Base-by-base conservation (phyloP, 2,329 filamentous ascomycete genomes). In the Leptodontidium sp. region DNA sequence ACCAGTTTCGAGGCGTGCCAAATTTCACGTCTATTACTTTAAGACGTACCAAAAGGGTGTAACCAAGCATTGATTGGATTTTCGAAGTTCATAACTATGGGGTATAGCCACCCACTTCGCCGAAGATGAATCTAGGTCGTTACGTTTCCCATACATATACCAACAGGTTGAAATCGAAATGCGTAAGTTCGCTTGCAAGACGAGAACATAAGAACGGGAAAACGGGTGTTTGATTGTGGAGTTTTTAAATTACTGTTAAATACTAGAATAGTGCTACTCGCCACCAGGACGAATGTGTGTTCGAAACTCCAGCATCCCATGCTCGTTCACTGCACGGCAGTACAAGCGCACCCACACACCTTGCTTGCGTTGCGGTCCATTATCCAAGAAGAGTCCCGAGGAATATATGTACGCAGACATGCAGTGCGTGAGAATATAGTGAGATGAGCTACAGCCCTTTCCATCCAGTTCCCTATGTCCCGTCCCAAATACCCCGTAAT, bases 391-490 rank as follows among this genome's bases (percentile, higher is more conserved):
- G 9, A 29, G 47, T 15, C 26, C 45, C 45, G 8, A 59, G 35
- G n/a, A 43, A 62, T 29, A 32, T 9, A 45, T 50, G 50, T 53
- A 47, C 11, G 47, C n/a, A 24, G 1, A 38, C 29, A 68, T 61
- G 66, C 52, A 68, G 63, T 63, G 68, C 62, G 61, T 71, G 68
- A 69, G 73, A 71, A 76, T 74, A 73, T 73, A 76, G 75, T 76
- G 75, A 73, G 74, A 76, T 76, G 75, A 75, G 63, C 75, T 77
- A 75, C 73, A 74, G 64, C 72, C 71, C 64, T 69, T 69, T 66
- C 66, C 32, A 64, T 50, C 55, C 47, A 35, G 24, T 61, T 38
- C 64, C 61, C 61, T 57, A 61, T 40, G 40, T 66, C 61, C 43
- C 26, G 21, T 65, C 50, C 45, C 59, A 38, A 24, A 47, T 53